Percentiles rank a stretch among this genome's conserved stretches.
phyloP scores from a whole-genome alignment of 768 basidiomycete genomes.

The Rhodotorula babjevae region DNA sequence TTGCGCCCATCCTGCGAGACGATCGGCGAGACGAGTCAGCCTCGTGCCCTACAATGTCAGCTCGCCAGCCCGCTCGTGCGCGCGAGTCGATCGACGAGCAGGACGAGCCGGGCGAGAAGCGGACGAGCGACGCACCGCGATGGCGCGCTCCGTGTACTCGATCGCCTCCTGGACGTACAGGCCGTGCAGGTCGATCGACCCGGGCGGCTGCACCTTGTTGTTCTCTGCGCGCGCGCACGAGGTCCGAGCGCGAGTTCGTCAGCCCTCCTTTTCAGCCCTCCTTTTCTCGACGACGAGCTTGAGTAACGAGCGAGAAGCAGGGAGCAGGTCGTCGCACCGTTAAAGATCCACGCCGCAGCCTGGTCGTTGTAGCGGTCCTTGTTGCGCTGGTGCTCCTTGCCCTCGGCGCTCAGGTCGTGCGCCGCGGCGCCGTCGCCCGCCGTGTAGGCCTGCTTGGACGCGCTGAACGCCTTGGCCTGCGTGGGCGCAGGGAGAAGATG shows the following conservation, averaged over 20 bases:
- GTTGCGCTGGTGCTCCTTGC: slow-evolving; percentile 68
- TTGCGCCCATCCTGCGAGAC: slow-evolving; percentile 56
- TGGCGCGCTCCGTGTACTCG: slow-evolving; percentile 62
- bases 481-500: too few relatives aligned
- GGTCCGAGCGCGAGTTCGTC: too few relatives aligned
- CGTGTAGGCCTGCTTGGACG: slow-evolving; percentile 70
- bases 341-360: slow-evolving; percentile 83
- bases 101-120: not conserved
- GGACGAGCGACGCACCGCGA: slow-evolving; percentile 44
- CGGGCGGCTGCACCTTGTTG: slow-evolving; percentile 68
- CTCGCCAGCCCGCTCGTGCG: not conserved
- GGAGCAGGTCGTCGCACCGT: slow-evolving; percentile 51
- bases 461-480: slow-evolving; percentile 39
- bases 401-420: slow-evolving; percentile 73
- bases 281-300: too few relatives aligned
- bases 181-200: slow-evolving; percentile 83
- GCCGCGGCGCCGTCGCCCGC: slow-evolving; percentile 70
- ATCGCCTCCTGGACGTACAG: slow-evolving; percentile 91
- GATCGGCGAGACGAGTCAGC: not conserved
- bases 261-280: too few relatives aligned
- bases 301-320: too few relatives aligned
- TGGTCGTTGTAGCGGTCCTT: slow-evolving; percentile 75
- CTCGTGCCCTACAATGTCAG: not conserved
- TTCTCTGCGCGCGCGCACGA: slow-evolving; percentile 56
- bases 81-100: not conserved